Percentiles rank a stretch among this genome's conserved stretches.
These are phyloP conservation scores for Perkinsus olseni DNA, from an alignment of 169 alveolate species.

Conservation along the genomic window DNA sequence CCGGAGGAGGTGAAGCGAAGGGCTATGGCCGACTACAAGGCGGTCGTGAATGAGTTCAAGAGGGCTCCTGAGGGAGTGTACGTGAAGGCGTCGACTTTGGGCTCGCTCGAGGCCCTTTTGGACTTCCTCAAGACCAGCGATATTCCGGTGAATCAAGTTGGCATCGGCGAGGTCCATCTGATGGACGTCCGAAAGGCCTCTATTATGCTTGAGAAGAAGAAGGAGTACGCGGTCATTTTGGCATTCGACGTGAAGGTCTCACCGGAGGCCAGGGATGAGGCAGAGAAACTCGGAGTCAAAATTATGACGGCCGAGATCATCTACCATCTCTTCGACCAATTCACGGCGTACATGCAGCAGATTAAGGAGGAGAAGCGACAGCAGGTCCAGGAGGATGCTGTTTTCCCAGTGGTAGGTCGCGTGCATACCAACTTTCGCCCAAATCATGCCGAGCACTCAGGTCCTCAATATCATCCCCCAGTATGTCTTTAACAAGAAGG, in stretches of 20 bases:
- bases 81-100: conserved; percentile 97
- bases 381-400: conserved; percentile 23
- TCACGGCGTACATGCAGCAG: conserved; percentile 81
- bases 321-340: conserved; percentile 94
- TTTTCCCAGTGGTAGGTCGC: conserved; percentile 23
- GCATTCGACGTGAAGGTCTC: conserved; percentile 96
- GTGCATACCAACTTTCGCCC: background rate
- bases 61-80: conserved; percentile 77
- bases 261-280: conserved; percentile 94
- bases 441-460: conserved; percentile 87
- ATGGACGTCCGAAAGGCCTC: conserved; percentile 94
- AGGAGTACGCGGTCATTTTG: conserved; percentile 91
- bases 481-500: conserved; percentile 86
- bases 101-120: conserved; percentile 96
- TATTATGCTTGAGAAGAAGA: conserved; percentile 84
- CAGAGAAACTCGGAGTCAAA: conserved; percentile 87
- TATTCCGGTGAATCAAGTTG: conserved; percentile 83
- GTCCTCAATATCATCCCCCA: conserved; percentile 79
- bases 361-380: conserved; percentile 75
- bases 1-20: conserved; percentile 31
- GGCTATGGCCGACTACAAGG: background rate
- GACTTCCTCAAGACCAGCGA: conserved; percentile 74
- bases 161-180: conserved; percentile 95
- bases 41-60: background rate
- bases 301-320: conserved; percentile 95